These are phyloP conservation scores for Helichrysum umbraculigerum DNA, from an alignment of 129 eudicot species.

Conservation along the genomic window DNA sequence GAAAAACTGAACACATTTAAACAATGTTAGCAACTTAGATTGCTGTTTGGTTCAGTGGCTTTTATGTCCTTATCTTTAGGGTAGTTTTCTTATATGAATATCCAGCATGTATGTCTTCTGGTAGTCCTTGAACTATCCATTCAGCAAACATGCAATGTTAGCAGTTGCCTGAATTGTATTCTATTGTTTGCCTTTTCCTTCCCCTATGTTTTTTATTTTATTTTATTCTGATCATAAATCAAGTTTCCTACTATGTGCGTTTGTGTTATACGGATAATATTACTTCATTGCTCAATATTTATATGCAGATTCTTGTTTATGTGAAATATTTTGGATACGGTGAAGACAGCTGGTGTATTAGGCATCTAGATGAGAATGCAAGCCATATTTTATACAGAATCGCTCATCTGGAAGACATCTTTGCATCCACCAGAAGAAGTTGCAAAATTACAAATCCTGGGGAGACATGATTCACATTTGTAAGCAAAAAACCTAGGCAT, in stretches of 20 bases:
- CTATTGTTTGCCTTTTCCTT: not conserved
- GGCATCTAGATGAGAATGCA: not conserved
- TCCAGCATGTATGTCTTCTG: not conserved
- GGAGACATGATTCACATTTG: not conserved
- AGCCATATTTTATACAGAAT: not conserved
- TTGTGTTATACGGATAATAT: not conserved
- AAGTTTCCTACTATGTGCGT: not conserved
- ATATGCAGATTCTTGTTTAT: conserved; percentile 2
- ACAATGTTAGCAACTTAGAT: not conserved
- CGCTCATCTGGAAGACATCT: not conserved
- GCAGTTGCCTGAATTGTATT: not conserved
- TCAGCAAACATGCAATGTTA: not conserved
- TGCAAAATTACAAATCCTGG: not conserved
- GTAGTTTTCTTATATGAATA: not conserved
- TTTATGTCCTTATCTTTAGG: not conserved
- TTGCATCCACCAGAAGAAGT: not conserved
- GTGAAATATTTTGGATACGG: not conserved
- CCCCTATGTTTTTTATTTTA: not conserved
- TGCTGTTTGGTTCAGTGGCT: not conserved
- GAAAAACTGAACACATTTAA: not conserved
- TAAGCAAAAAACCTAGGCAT: not conserved
- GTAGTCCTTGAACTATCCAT: not conserved
- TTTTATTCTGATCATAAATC: not conserved
- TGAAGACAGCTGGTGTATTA: not conserved
- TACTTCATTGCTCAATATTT: not conserved